These are phyloP conservation scores for Debaryomyces robertsiae DNA, from an alignment of 1,139 yeast genomes.

Conservation along the genomic window DNA sequence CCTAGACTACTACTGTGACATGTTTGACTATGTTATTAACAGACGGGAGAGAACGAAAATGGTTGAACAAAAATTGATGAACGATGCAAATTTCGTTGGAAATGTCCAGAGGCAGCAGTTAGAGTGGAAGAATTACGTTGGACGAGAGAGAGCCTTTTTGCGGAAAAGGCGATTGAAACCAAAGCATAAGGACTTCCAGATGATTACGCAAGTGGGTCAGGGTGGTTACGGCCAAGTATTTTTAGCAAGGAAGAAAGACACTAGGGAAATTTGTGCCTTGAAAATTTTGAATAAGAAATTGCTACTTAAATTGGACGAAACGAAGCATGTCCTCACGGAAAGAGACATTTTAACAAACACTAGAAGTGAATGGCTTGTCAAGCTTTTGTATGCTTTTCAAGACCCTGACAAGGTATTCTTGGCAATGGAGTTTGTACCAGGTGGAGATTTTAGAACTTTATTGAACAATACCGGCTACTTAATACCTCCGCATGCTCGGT, in stretches of 20 bases:
- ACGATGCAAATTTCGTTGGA: slow-evolving; percentile 40
- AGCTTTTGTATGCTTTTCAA: slow-evolving; percentile 91
- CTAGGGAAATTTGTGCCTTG: slow-evolving; percentile 93
- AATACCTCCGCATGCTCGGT: slow-evolving; percentile 93
- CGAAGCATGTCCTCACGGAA: slow-evolving; percentile 93
- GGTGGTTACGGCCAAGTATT: slow-evolving; percentile 99
- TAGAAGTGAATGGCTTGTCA: slow-evolving; percentile 94
- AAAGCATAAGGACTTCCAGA: slow-evolving; percentile 91
- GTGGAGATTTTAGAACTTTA: slow-evolving; percentile 96
- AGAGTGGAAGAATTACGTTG: slow-evolving; percentile 81
- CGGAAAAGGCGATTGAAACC: slow-evolving; percentile 91
- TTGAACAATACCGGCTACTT: slow-evolving; percentile 90
- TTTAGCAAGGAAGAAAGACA: slow-evolving; percentile 90
- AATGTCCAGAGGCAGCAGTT: slow-evolving; percentile 53
- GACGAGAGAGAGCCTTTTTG: slow-evolving; percentile 81
- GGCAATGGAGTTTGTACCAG: slow-evolving; percentile 99
- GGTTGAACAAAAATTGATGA: slow-evolving; percentile 59
- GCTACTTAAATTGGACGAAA: slow-evolving; percentile 87
- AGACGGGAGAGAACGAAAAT: slow-evolving; percentile 77
- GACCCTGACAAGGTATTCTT: slow-evolving; percentile 86
- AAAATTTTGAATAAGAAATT: slow-evolving; percentile 88
- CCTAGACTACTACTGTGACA: slow-evolving; percentile 92
- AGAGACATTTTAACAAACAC: slow-evolving; percentile 95
- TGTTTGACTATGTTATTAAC: slow-evolving; percentile 88
- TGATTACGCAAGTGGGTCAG: slow-evolving; percentile 97